Evolutionary conservation across 352 stramenopile species (phyloP).

Genomic region (Phytophthora macrochlamydospora): DNA sequence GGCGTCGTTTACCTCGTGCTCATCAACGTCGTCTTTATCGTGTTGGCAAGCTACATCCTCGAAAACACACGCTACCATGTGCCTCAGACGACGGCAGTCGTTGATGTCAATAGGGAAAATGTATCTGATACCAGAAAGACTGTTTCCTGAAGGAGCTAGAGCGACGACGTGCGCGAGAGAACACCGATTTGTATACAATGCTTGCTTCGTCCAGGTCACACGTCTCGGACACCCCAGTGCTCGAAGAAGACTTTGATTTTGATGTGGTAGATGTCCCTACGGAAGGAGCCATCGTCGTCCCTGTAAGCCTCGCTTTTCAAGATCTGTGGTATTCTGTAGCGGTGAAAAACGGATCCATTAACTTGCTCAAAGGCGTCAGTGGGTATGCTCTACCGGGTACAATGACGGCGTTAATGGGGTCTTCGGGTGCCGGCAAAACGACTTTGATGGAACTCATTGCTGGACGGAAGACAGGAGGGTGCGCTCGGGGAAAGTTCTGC

Average conservation of each 20-base stretch:
- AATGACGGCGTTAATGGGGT: slow-evolving; percentile 18
- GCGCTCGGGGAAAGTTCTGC: slow-evolving; percentile 81
- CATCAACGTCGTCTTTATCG: slow-evolving; percentile 30
- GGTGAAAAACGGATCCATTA: slow-evolving; percentile 29
- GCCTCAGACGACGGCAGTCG: not conserved
- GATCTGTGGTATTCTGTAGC: slow-evolving; percentile 48
- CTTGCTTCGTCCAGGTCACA: not conserved
- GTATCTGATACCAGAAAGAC: not conserved
- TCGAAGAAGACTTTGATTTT: not conserved
- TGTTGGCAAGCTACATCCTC: slow-evolving; percentile 19
- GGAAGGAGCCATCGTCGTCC: slow-evolving; percentile 16
- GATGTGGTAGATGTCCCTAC: not conserved
- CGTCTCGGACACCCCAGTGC: not conserved
- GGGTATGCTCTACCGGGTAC: not conserved
- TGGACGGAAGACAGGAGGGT: slow-evolving; percentile 88
- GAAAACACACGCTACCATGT: slow-evolving; percentile 33
- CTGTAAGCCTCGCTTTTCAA: slow-evolving; percentile 43
- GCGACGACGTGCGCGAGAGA: not conserved
- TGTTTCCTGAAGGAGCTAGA: not conserved
- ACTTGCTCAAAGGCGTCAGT: slow-evolving; percentile 51
- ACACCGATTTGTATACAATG: not conserved
- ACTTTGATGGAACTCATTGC: slow-evolving; percentile 15
- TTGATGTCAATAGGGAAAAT: not conserved
- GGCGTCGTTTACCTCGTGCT: slow-evolving; percentile 26
- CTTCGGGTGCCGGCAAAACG: slow-evolving; percentile 13